A percentile compares a stretch with the other conserved stretches of the same genome.
Evolutionary conservation across 2,329 filamentous ascomycete genomes (phyloP).

Genomic region (Acarospora socialis): DNA sequence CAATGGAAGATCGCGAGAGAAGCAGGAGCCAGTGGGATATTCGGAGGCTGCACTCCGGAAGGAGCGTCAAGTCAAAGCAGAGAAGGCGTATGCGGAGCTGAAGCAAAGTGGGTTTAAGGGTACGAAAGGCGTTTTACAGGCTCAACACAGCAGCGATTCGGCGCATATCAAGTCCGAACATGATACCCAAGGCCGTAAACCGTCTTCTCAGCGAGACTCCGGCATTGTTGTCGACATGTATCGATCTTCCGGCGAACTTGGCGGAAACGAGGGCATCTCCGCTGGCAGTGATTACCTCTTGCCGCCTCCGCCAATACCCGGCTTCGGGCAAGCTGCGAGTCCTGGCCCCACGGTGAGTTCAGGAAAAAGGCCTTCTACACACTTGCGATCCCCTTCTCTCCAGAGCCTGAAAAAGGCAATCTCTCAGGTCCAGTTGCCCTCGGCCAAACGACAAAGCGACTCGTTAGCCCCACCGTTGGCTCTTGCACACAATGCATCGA

Average conservation of each 20-base stretch:
- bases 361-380: constrained; percentile 8
- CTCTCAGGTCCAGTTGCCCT: constrained; percentile 11
- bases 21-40: constrained; percentile 29
- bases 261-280: background rate
- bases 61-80: constrained; percentile 31
- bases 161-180: constrained; percentile 1
- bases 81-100: constrained; percentile 39
- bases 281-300: constrained; percentile 3
- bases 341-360: constrained; percentile 7
- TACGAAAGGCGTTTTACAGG: constrained; percentile 14
- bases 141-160: background rate
- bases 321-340: constrained; percentile 4
- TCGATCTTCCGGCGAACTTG: constrained; percentile 6
- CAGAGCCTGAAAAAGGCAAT: constrained; percentile 12
- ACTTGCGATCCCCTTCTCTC: constrained; percentile 10
- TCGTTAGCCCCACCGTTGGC: background rate
- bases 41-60: constrained; percentile 26
- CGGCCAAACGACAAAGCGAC: constrained; percentile 4
- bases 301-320: constrained; percentile 1
- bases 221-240: constrained; percentile 9
- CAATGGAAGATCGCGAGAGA: constrained; percentile 30
- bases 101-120: constrained; percentile 37
- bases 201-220: constrained; percentile 8
- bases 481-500: background rate
- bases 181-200: background rate